phyloP scores from a whole-genome alignment of 2,329 filamentous ascomycete species.

The Biscogniauxia sp. region DNA sequence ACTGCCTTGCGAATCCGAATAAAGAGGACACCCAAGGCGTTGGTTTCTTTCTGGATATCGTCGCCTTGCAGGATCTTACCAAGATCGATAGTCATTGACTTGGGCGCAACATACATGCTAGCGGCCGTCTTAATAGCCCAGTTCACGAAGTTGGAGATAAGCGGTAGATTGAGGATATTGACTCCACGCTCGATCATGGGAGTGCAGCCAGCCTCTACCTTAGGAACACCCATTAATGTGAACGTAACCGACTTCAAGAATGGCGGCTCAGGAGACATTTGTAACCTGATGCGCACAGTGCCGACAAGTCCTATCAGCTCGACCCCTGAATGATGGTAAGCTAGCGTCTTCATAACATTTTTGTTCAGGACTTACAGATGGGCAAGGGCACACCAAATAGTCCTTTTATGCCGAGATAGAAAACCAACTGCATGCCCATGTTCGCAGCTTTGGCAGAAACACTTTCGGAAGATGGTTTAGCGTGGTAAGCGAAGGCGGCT shows the following conservation, averaged over 20 bases:
- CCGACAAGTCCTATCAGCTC: slow-evolving; percentile 89
- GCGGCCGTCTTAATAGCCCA: slow-evolving; percentile 86
- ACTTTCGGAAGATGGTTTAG: slow-evolving; percentile 67
- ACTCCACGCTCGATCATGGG: slow-evolving; percentile 90
- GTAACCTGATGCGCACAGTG: slow-evolving; percentile 77
- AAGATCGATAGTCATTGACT: slow-evolving; percentile 89
- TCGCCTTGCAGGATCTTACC: slow-evolving; percentile 89
- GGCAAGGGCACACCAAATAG: slow-evolving; percentile 86
- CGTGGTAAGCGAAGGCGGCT: slow-evolving; percentile 86
- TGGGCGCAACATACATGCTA: slow-evolving; percentile 90
- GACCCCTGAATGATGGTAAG: slow-evolving; percentile 49
- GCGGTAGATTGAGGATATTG: slow-evolving; percentile 84
- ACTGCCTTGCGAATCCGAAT: slow-evolving; percentile 85
- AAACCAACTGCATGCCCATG: slow-evolving; percentile 95
- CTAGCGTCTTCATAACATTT: not conserved
- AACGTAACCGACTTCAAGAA: slow-evolving; percentile 91
- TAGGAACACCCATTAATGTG: slow-evolving; percentile 90
- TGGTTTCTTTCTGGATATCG: slow-evolving; percentile 83
- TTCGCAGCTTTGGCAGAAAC: slow-evolving; percentile 83
- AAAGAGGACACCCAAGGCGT: slow-evolving; percentile 86
- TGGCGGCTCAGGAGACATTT: slow-evolving; percentile 85
- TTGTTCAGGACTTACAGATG: slow-evolving; percentile 53
- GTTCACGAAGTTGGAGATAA: slow-evolving; percentile 97
- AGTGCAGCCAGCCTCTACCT: slow-evolving; percentile 83
- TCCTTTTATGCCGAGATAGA: slow-evolving; percentile 87